phyloP scores from a whole-genome alignment of 2,329 filamentous ascomycete genomes.

The Orbilia brochopaga region DNA sequence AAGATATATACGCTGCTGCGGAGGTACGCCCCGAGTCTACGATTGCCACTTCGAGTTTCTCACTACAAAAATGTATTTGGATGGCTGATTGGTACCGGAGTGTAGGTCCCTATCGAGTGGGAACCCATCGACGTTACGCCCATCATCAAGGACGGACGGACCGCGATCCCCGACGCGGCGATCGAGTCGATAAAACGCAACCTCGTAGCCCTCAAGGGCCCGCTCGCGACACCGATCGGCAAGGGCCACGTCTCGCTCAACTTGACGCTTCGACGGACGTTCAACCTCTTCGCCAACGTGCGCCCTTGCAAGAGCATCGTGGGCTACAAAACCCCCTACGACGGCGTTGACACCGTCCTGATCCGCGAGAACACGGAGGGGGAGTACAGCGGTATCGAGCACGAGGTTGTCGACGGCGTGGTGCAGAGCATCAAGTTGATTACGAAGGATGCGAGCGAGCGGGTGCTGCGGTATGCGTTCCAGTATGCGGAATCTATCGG shows the following conservation, averaged over 20 bases:
- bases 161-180: slow-evolving; percentile 87
- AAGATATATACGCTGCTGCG: slow-evolving; percentile 96
- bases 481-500: slow-evolving; percentile 93
- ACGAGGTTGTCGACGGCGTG: slow-evolving; percentile 95
- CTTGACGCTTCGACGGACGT: slow-evolving; percentile 95
- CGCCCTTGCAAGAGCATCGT: slow-evolving; percentile 96
- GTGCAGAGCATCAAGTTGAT: slow-evolving; percentile 99
- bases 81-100: background rate
- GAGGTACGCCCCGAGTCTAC: slow-evolving; percentile 67
- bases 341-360: slow-evolving; percentile 92
- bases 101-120: slow-evolving; percentile 88
- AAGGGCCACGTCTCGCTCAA: slow-evolving; percentile 99
- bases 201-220: slow-evolving; percentile 97
- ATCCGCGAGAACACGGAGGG: slow-evolving; percentile 99
- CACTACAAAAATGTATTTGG: slow-evolving; percentile 13
- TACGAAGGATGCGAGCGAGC: slow-evolving; percentile 90
- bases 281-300: slow-evolving; percentile 99
- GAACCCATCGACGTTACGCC: slow-evolving; percentile 96
- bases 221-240: slow-evolving; percentile 93
- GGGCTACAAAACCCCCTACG: slow-evolving; percentile 98
- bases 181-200: slow-evolving; percentile 94
- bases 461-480: slow-evolving; percentile 96
- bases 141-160: slow-evolving; percentile 91
- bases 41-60: slow-evolving; percentile 3
- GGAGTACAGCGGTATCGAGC: slow-evolving; percentile 99